Base-by-base conservation (phyloP, 2,329 filamentous ascomycete genomes). In the Claviceps sp. region DNA sequence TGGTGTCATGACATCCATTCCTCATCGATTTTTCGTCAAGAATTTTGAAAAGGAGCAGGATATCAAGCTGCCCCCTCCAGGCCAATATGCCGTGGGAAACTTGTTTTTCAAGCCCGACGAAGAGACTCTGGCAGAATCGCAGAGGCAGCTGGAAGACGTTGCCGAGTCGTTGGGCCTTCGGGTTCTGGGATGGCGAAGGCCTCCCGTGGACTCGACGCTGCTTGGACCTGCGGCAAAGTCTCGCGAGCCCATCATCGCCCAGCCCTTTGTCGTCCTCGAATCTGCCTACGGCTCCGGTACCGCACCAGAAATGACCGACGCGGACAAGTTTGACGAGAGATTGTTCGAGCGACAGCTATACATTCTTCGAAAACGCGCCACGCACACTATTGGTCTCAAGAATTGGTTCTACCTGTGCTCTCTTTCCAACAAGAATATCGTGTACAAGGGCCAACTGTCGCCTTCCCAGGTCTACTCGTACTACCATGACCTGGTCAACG, bases 391-490 rank as follows among this genome's bases (percentile, higher is more conserved):
- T 66, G 90, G 91, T 55, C 79, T 96, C 52, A 88, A 94, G 71
- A 96, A 96, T 70, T 97, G 91, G 91, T 97, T 97, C 77, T 97
- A 97, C 69, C 77, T 97, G 54, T 97, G 91, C 78, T 95, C 89
- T 48, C 74, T 97, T 59, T 93, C 84, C 69, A 96, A 95, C 82
- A 90, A 90, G 73, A 97, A 97, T 74, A 97, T 97, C 71, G 88
- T 97, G 55, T 97, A 97, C 79, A 97, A 97, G 78, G 91, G 91
- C 57, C 93, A 97, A 69, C 77, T 97, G 59, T 86, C 91, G 45
- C 91, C 91, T 24, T 82, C 91, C 34, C 91, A 97, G 74, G 91
- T 97, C 50, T 97, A 97, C 72, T 86, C 94, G 67, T 97, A 97
- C 75, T 97, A 95, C 72, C 88, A 96, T 70, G 91, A 97, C 73